phyloP scores from a whole-genome alignment of 805 yeast genomes.

The Wickerhamomyces queroliae region DNA sequence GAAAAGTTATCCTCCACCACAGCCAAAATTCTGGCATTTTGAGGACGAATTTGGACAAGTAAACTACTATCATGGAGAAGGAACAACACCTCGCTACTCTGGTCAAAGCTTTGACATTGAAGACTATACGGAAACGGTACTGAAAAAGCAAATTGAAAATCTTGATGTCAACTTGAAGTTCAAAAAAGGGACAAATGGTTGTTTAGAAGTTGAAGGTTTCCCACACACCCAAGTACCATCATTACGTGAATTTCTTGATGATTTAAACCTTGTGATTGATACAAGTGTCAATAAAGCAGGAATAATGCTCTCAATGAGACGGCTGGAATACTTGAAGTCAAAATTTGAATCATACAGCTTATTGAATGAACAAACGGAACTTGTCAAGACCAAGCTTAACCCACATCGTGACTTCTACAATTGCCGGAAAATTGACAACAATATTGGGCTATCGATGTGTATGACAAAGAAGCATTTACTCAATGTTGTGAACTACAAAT shows the following conservation, averaged over 20 bases:
- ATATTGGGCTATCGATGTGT: conserved; percentile 94
- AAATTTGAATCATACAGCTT: conserved; percentile 31
- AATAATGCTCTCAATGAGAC: conserved; percentile 15
- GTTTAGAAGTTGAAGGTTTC: conserved; percentile 21
- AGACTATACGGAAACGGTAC: conserved; percentile 18
- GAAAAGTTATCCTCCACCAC: conserved; percentile 81
- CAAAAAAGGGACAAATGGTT: conserved; percentile 9
- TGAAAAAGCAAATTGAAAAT: conserved; percentile 3
- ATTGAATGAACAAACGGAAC: conserved; percentile 29
- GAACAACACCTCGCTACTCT: conserved; percentile 24
- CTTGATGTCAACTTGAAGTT: neutral
- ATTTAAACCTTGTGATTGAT: conserved; percentile 22
- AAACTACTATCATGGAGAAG: conserved; percentile 19
- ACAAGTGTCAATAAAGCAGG: conserved; percentile 9
- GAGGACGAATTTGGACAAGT: conserved; percentile 22
- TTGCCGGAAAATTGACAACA: conserved; percentile 54
- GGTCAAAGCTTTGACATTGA: conserved; percentile 30
- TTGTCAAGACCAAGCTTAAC: conserved; percentile 28
- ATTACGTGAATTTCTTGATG: conserved; percentile 25
- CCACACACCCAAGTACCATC: conserved; percentile 16
- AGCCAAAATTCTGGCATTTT: conserved; percentile 36
- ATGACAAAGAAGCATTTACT: conserved; percentile 90
- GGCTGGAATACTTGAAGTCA: conserved; percentile 25
- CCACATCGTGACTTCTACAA: conserved; percentile 39
- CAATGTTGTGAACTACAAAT: conserved; percentile 31